Base-by-base conservation (phyloP, 2,329 filamentous ascomycete species). In the Thelonectria rubi region DNA sequence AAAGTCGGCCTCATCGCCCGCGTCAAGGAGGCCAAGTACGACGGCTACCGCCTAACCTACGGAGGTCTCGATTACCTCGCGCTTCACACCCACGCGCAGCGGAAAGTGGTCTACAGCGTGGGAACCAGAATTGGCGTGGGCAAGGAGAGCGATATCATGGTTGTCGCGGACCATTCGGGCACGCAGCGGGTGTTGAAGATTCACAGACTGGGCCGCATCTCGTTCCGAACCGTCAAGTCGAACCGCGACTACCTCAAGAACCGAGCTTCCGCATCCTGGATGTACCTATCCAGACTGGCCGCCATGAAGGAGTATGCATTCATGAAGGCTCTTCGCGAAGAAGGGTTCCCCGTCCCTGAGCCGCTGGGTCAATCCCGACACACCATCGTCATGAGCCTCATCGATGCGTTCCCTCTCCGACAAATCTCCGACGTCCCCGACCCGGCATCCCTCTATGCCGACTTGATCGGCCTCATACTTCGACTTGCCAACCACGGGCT, bases 61-160 rank as follows among this genome's bases (percentile, higher is more conserved):
- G 95, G 95, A 71, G 95, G 95, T 2, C 88, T 98, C 49, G 95
- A 99, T 81, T 99, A 99, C 78, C 88, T 99, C n/a, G 93, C 95
- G 15, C 85, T 99, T 55, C 93, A 98, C 79, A 89, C 93, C 0
- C 90, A 98, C 76, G 90, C 94, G 60, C 91, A 91, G 71, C 84
- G 88, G 66, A 90, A 91, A 69, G 86, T 86, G 58, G 86, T 98
- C 42, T 98, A 97, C 84, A 96, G 92, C 69, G 92, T 98, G 4
- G 95, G 95, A 55, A 95, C 91, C 77, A 91, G 96, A 73, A 92
- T 99, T 67, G 95, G 96, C 49, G 94, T 98, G 3, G 95, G 95
- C 55, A 99, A 99, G 77, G 95, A 99, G 80, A 97, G 92, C 69
- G 95, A 99, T 74, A 98, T 99, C 74, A 91, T 96, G 77, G 90